Conservation (phyloP, 192 early-diverging fungal species). For the Kickxella alabastrina region DNA sequence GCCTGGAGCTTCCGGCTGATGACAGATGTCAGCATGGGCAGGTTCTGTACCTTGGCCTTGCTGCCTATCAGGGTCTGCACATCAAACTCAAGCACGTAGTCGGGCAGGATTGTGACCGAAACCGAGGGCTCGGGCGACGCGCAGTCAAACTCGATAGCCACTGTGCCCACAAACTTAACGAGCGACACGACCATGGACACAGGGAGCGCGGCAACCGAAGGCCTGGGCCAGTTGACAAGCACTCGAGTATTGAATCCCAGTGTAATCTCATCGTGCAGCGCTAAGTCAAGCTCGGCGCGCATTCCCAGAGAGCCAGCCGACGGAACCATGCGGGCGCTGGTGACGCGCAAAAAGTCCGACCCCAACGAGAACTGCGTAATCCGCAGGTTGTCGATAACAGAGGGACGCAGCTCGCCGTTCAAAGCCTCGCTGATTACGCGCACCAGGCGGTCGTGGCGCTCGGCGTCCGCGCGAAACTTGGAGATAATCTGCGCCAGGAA, state of each 20-base stretch:
- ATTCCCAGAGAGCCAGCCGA: slow-evolving; percentile 39
- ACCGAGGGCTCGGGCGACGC: slow-evolving; percentile 27
- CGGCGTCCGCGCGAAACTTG: slow-evolving; percentile 50
- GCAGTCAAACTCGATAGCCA: slow-evolving; percentile 53
- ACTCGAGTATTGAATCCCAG: slow-evolving; percentile 89
- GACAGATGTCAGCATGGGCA: slow-evolving; percentile 88
- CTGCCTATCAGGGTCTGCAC: slow-evolving; percentile 89
- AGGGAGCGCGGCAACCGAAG: slow-evolving; percentile 84
- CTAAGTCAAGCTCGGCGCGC: slow-evolving; percentile 64
- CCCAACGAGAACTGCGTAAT: slow-evolving; percentile 55
- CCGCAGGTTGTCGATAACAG: slow-evolving; percentile 40
- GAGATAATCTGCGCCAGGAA: slow-evolving; percentile 52
- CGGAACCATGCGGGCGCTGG: slow-evolving; percentile 47
- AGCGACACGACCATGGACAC: slow-evolving; percentile 83
- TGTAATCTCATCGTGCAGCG: slow-evolving; percentile 89
- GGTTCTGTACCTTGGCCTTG: slow-evolving; percentile 93
- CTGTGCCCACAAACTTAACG: slow-evolving; percentile 85
- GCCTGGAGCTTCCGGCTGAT: slow-evolving; percentile 69
- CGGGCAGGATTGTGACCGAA: slow-evolving; percentile 49
- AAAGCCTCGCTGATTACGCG: slow-evolving; percentile 49
- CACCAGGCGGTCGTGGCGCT: slow-evolving; percentile 44
- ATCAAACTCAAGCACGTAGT: slow-evolving; percentile 81
- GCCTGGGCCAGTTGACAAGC: slow-evolving; percentile 93
- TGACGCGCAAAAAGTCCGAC: slow-evolving; percentile 48
- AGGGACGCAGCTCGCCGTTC: slow-evolving; percentile 46